A percentile compares a stretch with the other conserved stretches of the same genome.
phyloP scores from a whole-genome alignment of 2,329 filamentous ascomycete genomes.

The Aureobasidium sp. region DNA sequence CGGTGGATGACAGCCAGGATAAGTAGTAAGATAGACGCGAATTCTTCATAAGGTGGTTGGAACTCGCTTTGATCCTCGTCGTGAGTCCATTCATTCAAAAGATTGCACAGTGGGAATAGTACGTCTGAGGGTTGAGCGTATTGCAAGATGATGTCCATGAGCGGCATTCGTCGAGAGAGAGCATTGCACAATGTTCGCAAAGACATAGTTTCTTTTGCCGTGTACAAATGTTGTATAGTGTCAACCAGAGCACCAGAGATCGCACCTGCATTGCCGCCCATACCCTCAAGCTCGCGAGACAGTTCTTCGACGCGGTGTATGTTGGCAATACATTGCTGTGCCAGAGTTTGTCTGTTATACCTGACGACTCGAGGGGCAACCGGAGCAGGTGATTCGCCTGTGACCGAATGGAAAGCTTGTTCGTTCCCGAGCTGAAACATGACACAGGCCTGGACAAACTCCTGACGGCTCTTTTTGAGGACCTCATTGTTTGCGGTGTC shows the following conservation, averaged over 20 bases:
- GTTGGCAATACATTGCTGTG: conserved; percentile 81
- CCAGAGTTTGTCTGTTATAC: conserved; percentile 80
- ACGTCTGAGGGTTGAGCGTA: conserved; percentile 78
- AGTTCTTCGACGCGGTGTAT: conserved; percentile 79
- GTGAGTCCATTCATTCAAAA: conserved; percentile 83
- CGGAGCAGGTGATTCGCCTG: conserved; percentile 87
- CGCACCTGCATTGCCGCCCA: conserved; percentile 92
- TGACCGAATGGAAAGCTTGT: conserved; percentile 78
- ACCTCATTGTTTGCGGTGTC: conserved; percentile 60
- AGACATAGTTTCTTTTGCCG: conserved; percentile 81
- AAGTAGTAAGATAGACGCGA: conserved; percentile 79
- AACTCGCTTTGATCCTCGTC: conserved; percentile 87
- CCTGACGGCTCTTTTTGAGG: conserved; percentile 73
- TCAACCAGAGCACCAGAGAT: conserved; percentile 74
- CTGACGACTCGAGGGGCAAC: conserved; percentile 78
- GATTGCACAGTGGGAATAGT: conserved; percentile 75
- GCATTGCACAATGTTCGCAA: conserved; percentile 78
- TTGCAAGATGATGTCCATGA: conserved; percentile 78
- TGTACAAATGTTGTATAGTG: conserved; percentile 73
- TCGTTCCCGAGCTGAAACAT: conserved; percentile 87
- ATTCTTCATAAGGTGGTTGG: conserved; percentile 88
- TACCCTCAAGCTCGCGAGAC: conserved; percentile 84
- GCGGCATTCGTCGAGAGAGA: conserved; percentile 76
- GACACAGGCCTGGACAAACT: conserved; percentile 93
- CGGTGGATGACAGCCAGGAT: conserved; percentile 80